Base-by-base conservation (phyloP, 1,284 basidiomycete genomes). In the Cystobasidium pallidum region DNA sequence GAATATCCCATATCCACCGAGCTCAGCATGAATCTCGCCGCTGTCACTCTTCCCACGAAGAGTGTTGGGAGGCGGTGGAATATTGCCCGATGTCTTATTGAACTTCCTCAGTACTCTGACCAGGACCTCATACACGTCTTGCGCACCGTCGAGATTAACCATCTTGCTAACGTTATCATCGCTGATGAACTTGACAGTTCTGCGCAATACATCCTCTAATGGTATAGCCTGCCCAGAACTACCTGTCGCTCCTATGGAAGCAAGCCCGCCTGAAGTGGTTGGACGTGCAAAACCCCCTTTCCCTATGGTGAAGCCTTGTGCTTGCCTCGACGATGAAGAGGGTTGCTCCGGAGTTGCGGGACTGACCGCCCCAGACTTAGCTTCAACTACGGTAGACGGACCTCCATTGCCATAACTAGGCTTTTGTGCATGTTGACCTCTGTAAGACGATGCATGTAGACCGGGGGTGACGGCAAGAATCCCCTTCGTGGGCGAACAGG, bases 61-160 rank as follows among this genome's bases (percentile, higher is more conserved):
- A n/a, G 13, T 55, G 52, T n/a, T 54, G 11, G 34, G 68, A 43
- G 30, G 55, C 54, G 41, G 63, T 26, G 58, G 66, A 24, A n/a
- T 36, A 58, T 66, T 65, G 57, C 68, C 54, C 8, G 61, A n/a
- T 34, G 72, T 83, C 80, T 92, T 94, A 63, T 88, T 88, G 77
- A 94, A 91, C 81, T 97, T 97, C 80, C 87, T 90, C 73, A 97
- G 82, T 0, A 91, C 92, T 75, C 88, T 87, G 76, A 92, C 90
- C 61, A 96, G 84, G 1, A 96, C 86, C 77, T 96, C 92, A 0
- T 89, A 85, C 3, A 91, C 92, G 43, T 88, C 88, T 0, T 84
- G 84, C 77, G 90, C 93, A 57, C 89, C 87, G 1, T 87, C 86
- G 13, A 92, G 88, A 78, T 94, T 89, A 73, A 97, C 87, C 0